Conservation (phyloP, 345 rosid species). For the Raphanus sativus region DNA sequence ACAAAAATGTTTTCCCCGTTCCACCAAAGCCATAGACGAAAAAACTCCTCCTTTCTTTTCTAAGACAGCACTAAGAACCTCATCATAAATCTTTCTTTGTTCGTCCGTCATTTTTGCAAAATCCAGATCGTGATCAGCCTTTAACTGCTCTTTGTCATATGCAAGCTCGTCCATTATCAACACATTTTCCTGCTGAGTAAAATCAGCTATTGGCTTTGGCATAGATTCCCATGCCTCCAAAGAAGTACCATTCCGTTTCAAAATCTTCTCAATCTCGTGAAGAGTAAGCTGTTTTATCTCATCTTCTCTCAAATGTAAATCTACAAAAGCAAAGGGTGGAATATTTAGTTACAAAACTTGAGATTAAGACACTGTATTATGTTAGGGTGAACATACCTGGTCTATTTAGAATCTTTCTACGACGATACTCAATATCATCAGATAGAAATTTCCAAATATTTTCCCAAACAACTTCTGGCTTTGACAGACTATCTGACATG, state of each 20-base stretch:
- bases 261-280: too few species aligned
- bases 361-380: too few species aligned
- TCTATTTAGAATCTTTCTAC: neutral
- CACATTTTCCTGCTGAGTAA: too few species aligned
- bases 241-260: neutral
- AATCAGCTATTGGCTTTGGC: neutral
- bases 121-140: neutral
- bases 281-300: too few species aligned
- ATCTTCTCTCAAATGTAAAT: too few species aligned
- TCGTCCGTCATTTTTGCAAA: neutral
- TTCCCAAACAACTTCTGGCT: neutral
- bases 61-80: neutral
- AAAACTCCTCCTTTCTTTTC: neutral
- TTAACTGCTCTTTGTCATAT: neutral
- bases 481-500: neutral
- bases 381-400: neutral
- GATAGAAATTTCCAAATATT: neutral
- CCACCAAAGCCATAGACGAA: neutral
- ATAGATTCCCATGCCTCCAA: neutral
- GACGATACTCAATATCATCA: neutral
- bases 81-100: neutral
- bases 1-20: neutral
- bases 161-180: neutral
- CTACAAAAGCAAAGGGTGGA: too few species aligned
- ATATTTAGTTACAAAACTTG: too few species aligned